These are phyloP conservation scores for Wallemia mellicola DNA, from an alignment of 1,284 basidiomycete genomes.

Conservation along the genomic window DNA sequence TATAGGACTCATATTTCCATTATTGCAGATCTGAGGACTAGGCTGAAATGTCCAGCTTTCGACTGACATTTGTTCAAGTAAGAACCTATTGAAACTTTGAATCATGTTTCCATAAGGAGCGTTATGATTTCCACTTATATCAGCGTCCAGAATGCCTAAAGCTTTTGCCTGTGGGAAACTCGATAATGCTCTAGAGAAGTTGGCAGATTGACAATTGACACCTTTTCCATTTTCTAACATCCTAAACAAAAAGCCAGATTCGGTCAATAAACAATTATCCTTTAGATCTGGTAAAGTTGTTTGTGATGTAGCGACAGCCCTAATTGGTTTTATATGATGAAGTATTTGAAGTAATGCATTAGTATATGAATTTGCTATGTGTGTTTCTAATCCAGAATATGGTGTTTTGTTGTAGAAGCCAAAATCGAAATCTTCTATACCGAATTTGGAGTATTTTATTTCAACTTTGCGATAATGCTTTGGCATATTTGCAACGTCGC, in stretches of 20 bases:
- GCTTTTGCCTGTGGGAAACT: slow-evolving; percentile 43
- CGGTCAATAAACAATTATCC: slow-evolving; percentile 80
- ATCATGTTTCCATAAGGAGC: slow-evolving; percentile 51
- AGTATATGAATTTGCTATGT: slow-evolving; percentile 91
- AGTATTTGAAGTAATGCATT: slow-evolving; percentile 73
- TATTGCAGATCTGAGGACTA: slow-evolving; percentile 25
- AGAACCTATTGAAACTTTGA: slow-evolving; percentile 78
- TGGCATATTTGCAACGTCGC: slow-evolving; percentile 26
- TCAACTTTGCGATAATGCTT: slow-evolving; percentile 68
- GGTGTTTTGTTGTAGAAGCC: slow-evolving; percentile 79
- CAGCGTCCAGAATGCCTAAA: slow-evolving; percentile 69
- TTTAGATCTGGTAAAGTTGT: slow-evolving; percentile 56
- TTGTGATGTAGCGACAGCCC: slow-evolving; percentile 61
- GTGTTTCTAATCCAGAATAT: slow-evolving; percentile 80
- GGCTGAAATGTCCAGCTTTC: slow-evolving; percentile 34
- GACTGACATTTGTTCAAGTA: slow-evolving; percentile 44
- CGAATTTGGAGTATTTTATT: slow-evolving; percentile 94
- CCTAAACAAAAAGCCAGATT: slow-evolving; percentile 73
- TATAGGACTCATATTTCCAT: slow-evolving; percentile 23
- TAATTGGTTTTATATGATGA: slow-evolving; percentile 51
- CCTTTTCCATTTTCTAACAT: slow-evolving; percentile 90
- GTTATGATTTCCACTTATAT: slow-evolving; percentile 27
- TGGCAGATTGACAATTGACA: slow-evolving; percentile 81
- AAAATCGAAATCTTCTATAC: slow-evolving; percentile 98
- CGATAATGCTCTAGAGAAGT: slow-evolving; percentile 79